phyloP scores from a whole-genome alignment of 1,284 basidiomycete genomes.

The Irpex sp. region DNA sequence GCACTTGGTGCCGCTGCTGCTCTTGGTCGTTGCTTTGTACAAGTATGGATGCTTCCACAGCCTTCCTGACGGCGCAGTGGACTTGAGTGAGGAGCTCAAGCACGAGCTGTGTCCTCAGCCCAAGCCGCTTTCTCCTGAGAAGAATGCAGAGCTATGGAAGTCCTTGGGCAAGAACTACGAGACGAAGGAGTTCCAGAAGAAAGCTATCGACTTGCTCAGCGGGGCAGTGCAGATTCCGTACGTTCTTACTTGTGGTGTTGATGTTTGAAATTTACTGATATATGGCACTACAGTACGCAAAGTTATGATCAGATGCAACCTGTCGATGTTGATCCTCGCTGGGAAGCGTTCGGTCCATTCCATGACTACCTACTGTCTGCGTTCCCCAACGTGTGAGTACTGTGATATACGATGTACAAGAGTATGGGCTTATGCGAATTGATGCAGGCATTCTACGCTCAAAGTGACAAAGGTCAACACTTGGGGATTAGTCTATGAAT shows the following conservation, averaged over 20 bases:
- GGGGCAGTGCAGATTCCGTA: constrained; percentile 55
- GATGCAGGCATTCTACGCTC: constrained; percentile 56
- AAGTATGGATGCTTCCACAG: not conserved
- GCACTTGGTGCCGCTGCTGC: not conserved
- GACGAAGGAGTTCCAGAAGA: constrained; percentile 51
- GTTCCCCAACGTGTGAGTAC: constrained; percentile 49
- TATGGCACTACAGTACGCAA: constrained; percentile 35
- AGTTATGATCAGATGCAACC: constrained; percentile 50
- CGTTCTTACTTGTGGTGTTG: constrained; percentile 13
- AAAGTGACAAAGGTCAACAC: constrained; percentile 68
- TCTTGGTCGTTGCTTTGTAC: not conserved
- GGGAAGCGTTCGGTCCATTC: constrained; percentile 49
- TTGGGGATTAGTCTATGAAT: constrained; percentile 72
- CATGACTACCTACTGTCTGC: constrained; percentile 49
- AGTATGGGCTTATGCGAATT: not conserved
- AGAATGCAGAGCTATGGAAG: constrained; percentile 50
- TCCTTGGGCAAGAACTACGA: constrained; percentile 46
- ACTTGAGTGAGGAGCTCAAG: not conserved
- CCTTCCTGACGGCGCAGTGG: not conserved
- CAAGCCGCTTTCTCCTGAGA: constrained; percentile 48
- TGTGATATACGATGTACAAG: not conserved
- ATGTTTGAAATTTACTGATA: not conserved
- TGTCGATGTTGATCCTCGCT: constrained; percentile 52
- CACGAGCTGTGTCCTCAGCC: constrained; percentile 52
- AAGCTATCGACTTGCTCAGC: constrained; percentile 60